Percentiles rank a stretch among this genome's conserved stretches.
Evolutionary conservation across 768 basidiomycete species (phyloP).

Genomic region (Chalciporus chontae): DNA sequence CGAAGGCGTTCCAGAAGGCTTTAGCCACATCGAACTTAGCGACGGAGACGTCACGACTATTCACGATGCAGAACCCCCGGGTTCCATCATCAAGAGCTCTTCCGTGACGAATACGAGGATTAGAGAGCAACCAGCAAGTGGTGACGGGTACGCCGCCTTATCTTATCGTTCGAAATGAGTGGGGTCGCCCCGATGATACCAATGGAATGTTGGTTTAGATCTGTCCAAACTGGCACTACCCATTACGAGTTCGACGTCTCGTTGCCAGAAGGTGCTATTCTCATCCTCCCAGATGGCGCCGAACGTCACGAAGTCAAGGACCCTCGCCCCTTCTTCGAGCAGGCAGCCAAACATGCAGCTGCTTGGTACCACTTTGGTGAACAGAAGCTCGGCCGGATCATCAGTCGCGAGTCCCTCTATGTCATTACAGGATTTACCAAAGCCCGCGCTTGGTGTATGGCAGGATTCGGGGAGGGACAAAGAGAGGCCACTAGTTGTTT

Average conservation of each 20-base stretch:
- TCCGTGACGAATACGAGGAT: constrained; percentile 11
- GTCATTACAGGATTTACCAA: constrained; percentile 29
- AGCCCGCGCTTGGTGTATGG: constrained; percentile 30
- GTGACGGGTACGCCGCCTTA: constrained; percentile 12
- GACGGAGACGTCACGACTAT: constrained; percentile 17
- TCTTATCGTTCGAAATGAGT: background rate
- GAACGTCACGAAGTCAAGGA: constrained; percentile 26
- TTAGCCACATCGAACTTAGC: constrained; percentile 22
- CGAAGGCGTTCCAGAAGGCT: constrained; percentile 27
- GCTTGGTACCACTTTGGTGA: constrained; percentile 33
- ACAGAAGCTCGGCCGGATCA: constrained; percentile 22
- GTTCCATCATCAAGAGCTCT: constrained; percentile 7
- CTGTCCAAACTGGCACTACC: background rate
- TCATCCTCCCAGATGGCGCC: constrained; percentile 35
- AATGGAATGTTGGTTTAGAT: background rate
- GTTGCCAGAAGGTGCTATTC: constrained; percentile 28
- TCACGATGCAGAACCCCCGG: constrained; percentile 7
- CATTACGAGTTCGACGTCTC: constrained; percentile 15
- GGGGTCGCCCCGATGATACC: background rate
- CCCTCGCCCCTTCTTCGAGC: constrained; percentile 21
- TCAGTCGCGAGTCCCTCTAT: constrained; percentile 32
- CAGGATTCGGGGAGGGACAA: constrained; percentile 15
- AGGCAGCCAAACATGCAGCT: constrained; percentile 24
- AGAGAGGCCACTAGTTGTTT: constrained; percentile 16
- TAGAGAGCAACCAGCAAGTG: background rate